phyloP scores from a whole-genome alignment of 768 basidiomycete species.

The Tulasnella sp. region DNA sequence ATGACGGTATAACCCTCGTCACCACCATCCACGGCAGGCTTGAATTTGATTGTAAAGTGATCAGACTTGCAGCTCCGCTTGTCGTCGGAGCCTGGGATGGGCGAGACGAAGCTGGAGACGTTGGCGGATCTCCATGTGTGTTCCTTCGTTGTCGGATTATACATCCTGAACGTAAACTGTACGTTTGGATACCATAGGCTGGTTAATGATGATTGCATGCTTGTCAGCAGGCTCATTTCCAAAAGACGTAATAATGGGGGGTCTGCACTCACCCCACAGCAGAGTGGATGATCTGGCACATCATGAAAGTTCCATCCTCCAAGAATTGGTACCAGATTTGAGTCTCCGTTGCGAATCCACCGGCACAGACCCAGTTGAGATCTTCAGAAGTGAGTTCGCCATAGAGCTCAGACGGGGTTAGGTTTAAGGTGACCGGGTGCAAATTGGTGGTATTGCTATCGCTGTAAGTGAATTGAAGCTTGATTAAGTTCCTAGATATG shows the following conservation, averaged over 20 bases:
- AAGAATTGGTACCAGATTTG: slow-evolving; percentile 76
- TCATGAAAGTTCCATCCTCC: slow-evolving; percentile 65
- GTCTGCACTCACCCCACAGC: slow-evolving; percentile 60
- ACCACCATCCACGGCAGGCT: slow-evolving; percentile 41
- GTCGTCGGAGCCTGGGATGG: slow-evolving; percentile 53
- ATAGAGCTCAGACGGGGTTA: slow-evolving; percentile 45
- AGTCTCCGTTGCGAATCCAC: slow-evolving; percentile 85
- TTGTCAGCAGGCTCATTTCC: slow-evolving; percentile 14
- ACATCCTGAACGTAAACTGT: slow-evolving; percentile 86
- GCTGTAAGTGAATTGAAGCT: background rate
- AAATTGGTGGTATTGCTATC: slow-evolving; percentile 54
- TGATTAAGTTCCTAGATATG: background rate
- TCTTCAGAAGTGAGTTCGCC: slow-evolving; percentile 70
- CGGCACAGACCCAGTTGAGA: slow-evolving; percentile 68
- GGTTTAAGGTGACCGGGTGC: slow-evolving; percentile 61
- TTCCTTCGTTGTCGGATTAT: slow-evolving; percentile 64
- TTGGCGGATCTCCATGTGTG: slow-evolving; percentile 80
- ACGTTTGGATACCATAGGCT: slow-evolving; percentile 91
- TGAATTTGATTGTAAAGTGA: slow-evolving; percentile 63
- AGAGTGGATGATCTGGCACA: slow-evolving; percentile 83
- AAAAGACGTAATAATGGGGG: slow-evolving; percentile 11
- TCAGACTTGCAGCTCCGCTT: slow-evolving; percentile 80
- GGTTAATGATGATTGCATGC: slow-evolving; percentile 17
- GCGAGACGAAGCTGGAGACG: slow-evolving; percentile 64
- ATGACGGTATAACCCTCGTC: slow-evolving; percentile 70